A percentile compares a stretch with the other conserved stretches of the same genome.
Evolutionary conservation across 2,329 filamentous ascomycete species (phyloP).

Genomic region (Rugonectria rugulosa): DNA sequence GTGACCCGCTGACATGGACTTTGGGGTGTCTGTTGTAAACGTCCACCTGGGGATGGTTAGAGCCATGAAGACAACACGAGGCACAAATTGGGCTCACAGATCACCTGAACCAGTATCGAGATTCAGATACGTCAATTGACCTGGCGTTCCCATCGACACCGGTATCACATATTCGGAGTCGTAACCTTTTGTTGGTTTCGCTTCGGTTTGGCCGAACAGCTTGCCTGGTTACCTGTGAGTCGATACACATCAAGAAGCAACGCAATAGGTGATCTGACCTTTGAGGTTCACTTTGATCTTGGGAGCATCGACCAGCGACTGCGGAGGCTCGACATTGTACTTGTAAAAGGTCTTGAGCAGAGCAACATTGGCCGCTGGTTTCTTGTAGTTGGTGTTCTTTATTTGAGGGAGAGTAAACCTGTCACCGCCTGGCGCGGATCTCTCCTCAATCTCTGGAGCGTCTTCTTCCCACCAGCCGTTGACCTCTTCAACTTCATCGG

Average conservation of each 20-base stretch:
- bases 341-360: constrained; percentile 47
- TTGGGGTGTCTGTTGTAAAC: constrained; percentile 66
- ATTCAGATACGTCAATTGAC: constrained; percentile 68
- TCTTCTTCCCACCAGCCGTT: constrained; percentile 20
- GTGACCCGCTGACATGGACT: constrained; percentile 58
- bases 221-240: constrained; percentile 12
- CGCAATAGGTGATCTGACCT: constrained; percentile 20
- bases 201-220: constrained; percentile 34
- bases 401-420: constrained; percentile 43
- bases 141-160: constrained; percentile 66
- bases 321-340: constrained; percentile 44
- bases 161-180: constrained; percentile 68
- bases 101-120: constrained; percentile 71
- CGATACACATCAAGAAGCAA: neutral
- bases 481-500: neutral
- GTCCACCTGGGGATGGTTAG: constrained; percentile 64
- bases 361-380: constrained; percentile 42
- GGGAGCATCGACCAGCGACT: constrained; percentile 35
- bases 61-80: rapidly evolving
- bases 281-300: constrained; percentile 30
- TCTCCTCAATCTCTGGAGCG: constrained; percentile 7
- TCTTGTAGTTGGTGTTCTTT: constrained; percentile 44
- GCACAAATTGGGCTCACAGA: constrained; percentile 43
- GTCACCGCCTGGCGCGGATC: constrained; percentile 20
- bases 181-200: constrained; percentile 43